A percentile compares a stretch with the other conserved stretches of the same genome.
Evolutionary conservation across 2,329 filamentous ascomycete species (phyloP).

Genomic region (Venturia aucupariae): DNA sequence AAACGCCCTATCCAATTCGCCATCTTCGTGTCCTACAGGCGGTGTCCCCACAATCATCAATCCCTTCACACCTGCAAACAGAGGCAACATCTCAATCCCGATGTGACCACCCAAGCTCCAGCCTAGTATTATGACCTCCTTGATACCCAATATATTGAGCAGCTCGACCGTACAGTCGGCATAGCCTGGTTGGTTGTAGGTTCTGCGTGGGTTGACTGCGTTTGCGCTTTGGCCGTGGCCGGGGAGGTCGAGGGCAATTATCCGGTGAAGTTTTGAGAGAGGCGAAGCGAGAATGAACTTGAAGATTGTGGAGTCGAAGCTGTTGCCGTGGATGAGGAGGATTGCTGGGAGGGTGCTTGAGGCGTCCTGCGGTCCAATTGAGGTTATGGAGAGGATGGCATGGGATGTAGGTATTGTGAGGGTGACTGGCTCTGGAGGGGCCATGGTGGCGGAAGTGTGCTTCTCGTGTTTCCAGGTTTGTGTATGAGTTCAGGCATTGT

Average conservation of each 20-base stretch:
- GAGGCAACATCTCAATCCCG: constrained; percentile 24
- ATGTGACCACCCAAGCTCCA: constrained; percentile 28
- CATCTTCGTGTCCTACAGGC: constrained; percentile 18
- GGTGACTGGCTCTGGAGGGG: background rate
- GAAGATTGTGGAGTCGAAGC: constrained; percentile 23
- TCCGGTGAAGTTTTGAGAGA: constrained; percentile 18
- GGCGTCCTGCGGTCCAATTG: constrained; percentile 14
- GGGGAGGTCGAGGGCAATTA: constrained; percentile 27
- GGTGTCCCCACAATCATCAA: constrained; percentile 25
- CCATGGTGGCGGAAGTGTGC: background rate
- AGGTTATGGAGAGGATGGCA: constrained; percentile 21
- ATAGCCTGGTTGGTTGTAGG: constrained; percentile 26
- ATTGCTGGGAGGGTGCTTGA: constrained; percentile 19
- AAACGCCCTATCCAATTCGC: constrained; percentile 8
- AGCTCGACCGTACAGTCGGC: constrained; percentile 25
- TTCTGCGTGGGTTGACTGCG: constrained; percentile 20
- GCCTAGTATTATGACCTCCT: constrained; percentile 22
- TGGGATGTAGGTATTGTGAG: constrained; percentile 9
- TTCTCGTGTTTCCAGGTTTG: background rate
- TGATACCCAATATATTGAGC: constrained; percentile 20
- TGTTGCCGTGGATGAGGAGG: constrained; percentile 25
- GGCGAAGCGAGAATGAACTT: constrained; percentile 20
- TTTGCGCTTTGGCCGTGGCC: constrained; percentile 26
- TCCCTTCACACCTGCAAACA: constrained; percentile 17
- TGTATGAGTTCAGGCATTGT: background rate